Base-by-base conservation (phyloP, 148 eudicot species). In the Rheum nobile region DNA sequence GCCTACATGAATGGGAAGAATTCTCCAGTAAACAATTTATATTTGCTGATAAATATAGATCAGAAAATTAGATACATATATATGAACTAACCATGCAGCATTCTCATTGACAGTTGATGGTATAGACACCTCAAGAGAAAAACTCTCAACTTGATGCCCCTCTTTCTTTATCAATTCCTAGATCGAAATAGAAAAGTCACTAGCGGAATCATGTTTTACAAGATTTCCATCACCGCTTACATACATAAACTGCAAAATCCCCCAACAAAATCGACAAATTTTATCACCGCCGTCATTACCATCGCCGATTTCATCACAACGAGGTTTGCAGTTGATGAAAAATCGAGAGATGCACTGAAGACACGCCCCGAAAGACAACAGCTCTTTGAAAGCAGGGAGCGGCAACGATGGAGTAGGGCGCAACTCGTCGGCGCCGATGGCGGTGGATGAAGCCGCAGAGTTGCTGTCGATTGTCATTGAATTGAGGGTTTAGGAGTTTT, bases 41-140 rank as follows among this genome's bases (percentile, higher is more conserved):
- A 34, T 32, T 65, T 32, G 1, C 67, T 65, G 22, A 63, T 65
- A 16, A 65, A 10, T 8, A 65, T 34, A 34, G 7, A 65, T 65
- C 22, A 32, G 32, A 32, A 41, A 65, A 65, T 29, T 65, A 65
- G 39, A 31, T 34, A 3, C 1, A 19, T 65, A n/a, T 52, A 28
- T 29, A 28, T 61, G 37, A 38, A 24, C 88, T 79, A 78, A 95
- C 98, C 93, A 76, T 65, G 87, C 78, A 50, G 81, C 86, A 79
- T 87, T 75, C 67, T 95, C 97, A 71, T 85, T 88, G 46, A 91
- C 67, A 42, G 75, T 34, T 46, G 88, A 77, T 13, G 98, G 98
- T 34, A 95, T 52, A 5, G 93, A 91, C 65, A 95, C 88, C 82
- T 91, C 97, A 74, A 95, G 91, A 67, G 81, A 81, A 82, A 91